These are phyloP conservation scores for Wickerhamomyces rabaulensis DNA, from an alignment of 805 yeast species.

Conservation along the genomic window DNA sequence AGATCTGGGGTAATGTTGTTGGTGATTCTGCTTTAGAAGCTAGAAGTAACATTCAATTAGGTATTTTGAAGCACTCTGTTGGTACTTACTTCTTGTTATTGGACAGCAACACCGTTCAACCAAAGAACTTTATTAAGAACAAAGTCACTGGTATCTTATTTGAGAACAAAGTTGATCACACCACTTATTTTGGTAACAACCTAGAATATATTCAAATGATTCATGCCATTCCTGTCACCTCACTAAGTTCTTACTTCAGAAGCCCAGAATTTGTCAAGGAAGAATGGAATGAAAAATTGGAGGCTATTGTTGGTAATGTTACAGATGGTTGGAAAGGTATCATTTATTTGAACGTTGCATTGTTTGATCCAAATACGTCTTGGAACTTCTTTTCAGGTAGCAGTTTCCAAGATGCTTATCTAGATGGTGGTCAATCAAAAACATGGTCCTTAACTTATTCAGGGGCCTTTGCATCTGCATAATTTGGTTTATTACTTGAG, in stretches of 20 bases:
- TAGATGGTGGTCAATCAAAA: conserved; percentile 82
- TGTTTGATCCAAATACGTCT: conserved; percentile 61
- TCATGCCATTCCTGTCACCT: conserved; percentile 71
- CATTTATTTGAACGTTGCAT: conserved; percentile 67
- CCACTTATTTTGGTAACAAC: conserved; percentile 73
- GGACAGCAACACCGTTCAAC: conserved; percentile 51
- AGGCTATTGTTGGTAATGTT: conserved; percentile 39
- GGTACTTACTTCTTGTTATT: conserved; percentile 49
- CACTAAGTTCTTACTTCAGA: conserved; percentile 59
- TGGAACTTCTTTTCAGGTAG: conserved; percentile 55
- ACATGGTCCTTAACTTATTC: conserved; percentile 83
- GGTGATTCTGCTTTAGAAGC: conserved; percentile 47
- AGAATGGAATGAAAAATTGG: conserved; percentile 56
- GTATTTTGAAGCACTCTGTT: conserved; percentile 50
- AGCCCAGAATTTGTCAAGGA: conserved; percentile 47
- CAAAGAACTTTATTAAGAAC: conserved; percentile 49
- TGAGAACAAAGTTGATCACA: conserved; percentile 68
- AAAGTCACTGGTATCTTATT: conserved; percentile 70
- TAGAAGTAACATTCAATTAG: conserved; percentile 56
- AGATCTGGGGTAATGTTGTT: conserved; percentile 55
- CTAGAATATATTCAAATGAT: conserved; percentile 73
- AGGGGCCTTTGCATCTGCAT: conserved; percentile 33
- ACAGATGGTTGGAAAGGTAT: conserved; percentile 72
- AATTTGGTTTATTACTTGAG: neutral
- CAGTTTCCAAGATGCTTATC: conserved; percentile 46